phyloP scores from a whole-genome alignment of 2,329 filamentous ascomycete genomes.

The Myrmaecium sp. region DNA sequence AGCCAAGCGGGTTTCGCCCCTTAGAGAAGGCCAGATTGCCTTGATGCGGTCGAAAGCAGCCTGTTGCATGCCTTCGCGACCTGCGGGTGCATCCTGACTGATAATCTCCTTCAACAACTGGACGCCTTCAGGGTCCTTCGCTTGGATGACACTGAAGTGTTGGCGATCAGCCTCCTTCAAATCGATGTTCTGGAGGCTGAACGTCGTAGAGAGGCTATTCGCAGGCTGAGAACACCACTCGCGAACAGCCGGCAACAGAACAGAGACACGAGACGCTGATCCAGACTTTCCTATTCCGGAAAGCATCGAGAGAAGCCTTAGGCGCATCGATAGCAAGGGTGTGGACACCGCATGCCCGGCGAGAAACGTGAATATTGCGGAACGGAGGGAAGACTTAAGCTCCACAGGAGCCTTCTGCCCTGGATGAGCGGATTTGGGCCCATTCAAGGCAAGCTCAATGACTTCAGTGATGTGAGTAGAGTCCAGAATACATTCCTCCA shows the following conservation, averaged over 20 bases:
- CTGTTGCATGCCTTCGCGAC: conserved; percentile 38
- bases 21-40: conserved; percentile 57
- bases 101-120: conserved; percentile 35
- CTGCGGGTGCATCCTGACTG: conserved; percentile 24
- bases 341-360: conserved; percentile 54
- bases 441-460: conserved; percentile 44
- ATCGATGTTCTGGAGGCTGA: conserved; percentile 31
- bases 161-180: conserved; percentile 33
- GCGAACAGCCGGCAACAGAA: conserved; percentile 58
- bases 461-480: conserved; percentile 49
- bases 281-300: conserved; percentile 57
- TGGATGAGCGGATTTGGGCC: conserved; percentile 18
- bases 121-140: conserved; percentile 42
- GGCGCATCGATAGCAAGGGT: conserved; percentile 52
- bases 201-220: conserved; percentile 34
- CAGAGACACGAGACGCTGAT: conserved; percentile 52
- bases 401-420: conserved; percentile 23
- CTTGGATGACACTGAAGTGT: conserved; percentile 34
- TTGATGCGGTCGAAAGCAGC: conserved; percentile 53
- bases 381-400: conserved; percentile 44
- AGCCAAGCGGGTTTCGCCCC: conserved; percentile 41
- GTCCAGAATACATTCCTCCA: conserved; percentile 81
- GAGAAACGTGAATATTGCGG: conserved; percentile 53
- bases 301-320: conserved; percentile 53
- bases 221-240: conserved; percentile 46